Base-by-base conservation (phyloP, 495 filamentous ascomycete genomes). In the Penicillium paxilli region DNA sequence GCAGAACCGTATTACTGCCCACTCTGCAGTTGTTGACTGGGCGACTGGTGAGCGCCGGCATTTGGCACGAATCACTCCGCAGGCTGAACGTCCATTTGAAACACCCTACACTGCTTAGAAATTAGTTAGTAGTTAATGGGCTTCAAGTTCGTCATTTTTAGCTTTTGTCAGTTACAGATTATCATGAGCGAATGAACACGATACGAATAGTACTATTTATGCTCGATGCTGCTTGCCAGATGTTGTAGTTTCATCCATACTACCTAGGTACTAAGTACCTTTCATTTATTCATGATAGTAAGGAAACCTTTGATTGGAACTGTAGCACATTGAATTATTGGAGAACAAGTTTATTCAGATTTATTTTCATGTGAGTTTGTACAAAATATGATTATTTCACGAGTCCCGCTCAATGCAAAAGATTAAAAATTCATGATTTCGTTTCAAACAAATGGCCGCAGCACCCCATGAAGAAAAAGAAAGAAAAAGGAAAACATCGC, bases 21-120 rank as follows among this genome's bases (percentile, higher is more conserved):
- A 94, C 68, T 85, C 86, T n/a, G 90, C 88, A 4, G 73, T 90
- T 26, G 65, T 91, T 16, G 90, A 92, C 67, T 95, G 88, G 89
- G 82, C 82, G 50, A 83, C 75, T 58, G 89, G 87, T 1, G 78
- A 85, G 69, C 76, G 90, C 42, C 76, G 90, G 38, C 89, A 93
- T 73, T 63, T 93, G 52, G 89, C 87, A n/a, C 75, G 90, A 6
- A 89, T 93, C 62, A 91, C 89, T 6, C 88, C 89, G 7, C 89
- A 92, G 69, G 89, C 87, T 0, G 90, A 93, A 74, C 57, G 57
- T 14, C 68, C 68, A 7, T 68, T 56, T 44, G 63, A 65, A 35
- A 65, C 62, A 1, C 58, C 62, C 1, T 64, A 64, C 16, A n/a
- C 56, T 1, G 16, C 54, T 4, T 51, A 63, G 24, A 84, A 56